Evolutionary conservation across 176 grass and related monocot species (phyloP), one percentile per base, ranked within the genome.

Genomic region (Lolium rigidum): DNA sequence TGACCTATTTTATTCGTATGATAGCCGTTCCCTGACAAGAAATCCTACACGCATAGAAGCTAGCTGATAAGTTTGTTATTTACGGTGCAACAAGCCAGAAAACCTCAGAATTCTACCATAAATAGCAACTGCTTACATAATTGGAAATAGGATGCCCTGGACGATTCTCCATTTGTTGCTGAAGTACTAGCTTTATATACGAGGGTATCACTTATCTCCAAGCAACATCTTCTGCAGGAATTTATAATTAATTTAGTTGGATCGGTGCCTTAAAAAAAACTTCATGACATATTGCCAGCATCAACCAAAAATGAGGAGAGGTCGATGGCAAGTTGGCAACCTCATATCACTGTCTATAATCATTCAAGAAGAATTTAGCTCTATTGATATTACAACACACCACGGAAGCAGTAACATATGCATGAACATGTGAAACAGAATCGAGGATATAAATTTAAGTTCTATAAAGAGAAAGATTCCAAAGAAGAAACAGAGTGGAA

Each of bases 1-100:
- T 83, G 61, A 76, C 81, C 85, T 87, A 78, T 78, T 79, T 93
- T 81, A 57, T 87, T 89, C 64, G 70, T 80, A 78, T 83, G 88
- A 81, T 65, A 74, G 52, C 57, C 79, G 65, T 89, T 86, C 61
- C 85, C 82, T 76, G 58, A 91, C 38, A 92, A 24, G 74, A 76
- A 86, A 54, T 72, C 66, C 92, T 92, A 49, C 51, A 79, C 37
- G 72, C 81, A 61, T 81, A 67, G 67, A 81, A 74, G 22, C 62
- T 22, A 47, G 72, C 28, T 76, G 49, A 87, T 80, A 80, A 85
- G 47, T 78, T 55, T 71, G 78, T 87, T 85, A 81, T 24, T 16
- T 76, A 24, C 90, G 47, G 79, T 39, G 21, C 79, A 50, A 12
- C 7, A 83, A 81, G 50, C 63, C 39, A 66, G 57, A 37, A 79